These are phyloP conservation scores for Paecilomyces sp. DNA, from an alignment of 2,329 filamentous ascomycete species.

Conservation along the genomic window DNA sequence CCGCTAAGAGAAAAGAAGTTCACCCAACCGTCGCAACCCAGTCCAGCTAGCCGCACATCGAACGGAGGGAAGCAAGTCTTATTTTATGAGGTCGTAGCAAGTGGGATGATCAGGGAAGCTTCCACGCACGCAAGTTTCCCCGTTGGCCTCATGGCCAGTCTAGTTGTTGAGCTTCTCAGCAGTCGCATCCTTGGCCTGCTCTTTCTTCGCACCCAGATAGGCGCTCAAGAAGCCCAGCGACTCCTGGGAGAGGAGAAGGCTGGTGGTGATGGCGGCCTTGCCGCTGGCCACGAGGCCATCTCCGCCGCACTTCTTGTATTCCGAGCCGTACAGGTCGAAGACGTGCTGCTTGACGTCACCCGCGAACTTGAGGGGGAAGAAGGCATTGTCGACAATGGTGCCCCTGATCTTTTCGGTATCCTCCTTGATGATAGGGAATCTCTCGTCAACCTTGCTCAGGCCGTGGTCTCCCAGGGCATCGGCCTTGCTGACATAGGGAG, in stretches of 20 bases:
- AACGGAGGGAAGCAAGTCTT: background rate
- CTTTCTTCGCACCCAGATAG: conserved; percentile 56
- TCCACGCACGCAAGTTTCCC: conserved; percentile 1
- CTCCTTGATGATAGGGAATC: conserved; percentile 68
- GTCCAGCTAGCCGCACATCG: background rate
- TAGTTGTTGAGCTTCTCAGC: conserved; percentile 41
- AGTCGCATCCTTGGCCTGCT: conserved; percentile 49
- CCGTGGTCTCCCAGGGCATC: conserved; percentile 69
- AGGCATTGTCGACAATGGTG: conserved; percentile 55
- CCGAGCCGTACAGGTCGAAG: conserved; percentile 34
- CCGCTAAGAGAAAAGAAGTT: background rate
- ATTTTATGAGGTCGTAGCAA: background rate
- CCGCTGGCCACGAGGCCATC: conserved; percentile 59
- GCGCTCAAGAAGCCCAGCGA: conserved; percentile 54
- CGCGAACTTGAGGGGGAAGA: conserved; percentile 57
- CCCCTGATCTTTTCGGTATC: conserved; percentile 63
- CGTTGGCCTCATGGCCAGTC: background rate
- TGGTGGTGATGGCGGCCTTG: conserved; percentile 64
- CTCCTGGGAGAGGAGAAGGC: conserved; percentile 60
- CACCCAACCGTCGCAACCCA: background rate
- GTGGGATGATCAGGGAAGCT: background rate
- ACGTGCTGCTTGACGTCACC: conserved; percentile 47
- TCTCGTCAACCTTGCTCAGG: conserved; percentile 61
- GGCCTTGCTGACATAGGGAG: conserved; percentile 76
- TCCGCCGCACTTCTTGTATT: conserved; percentile 42